Evolutionary conservation across 2,329 filamentous ascomycete species (phyloP).

Genomic region (Cadophora luteo-olivacea): DNA sequence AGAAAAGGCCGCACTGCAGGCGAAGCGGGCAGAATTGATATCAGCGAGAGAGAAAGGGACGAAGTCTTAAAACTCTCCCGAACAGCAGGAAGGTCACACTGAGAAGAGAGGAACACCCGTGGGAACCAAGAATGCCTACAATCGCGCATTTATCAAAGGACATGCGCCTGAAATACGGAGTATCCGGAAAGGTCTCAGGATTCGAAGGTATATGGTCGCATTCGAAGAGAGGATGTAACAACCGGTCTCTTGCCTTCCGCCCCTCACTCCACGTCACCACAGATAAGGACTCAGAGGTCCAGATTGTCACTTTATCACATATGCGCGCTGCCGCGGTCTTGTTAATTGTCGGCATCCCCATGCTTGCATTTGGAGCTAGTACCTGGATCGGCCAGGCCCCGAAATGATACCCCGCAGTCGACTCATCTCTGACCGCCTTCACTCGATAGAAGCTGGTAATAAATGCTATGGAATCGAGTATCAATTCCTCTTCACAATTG

Average conservation of each 20-base stretch:
- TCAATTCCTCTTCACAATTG: neutral
- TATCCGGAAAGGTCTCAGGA: too few relatives aligned
- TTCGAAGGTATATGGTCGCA: too few relatives aligned
- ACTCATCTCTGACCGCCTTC: neutral
- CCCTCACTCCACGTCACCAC: too few relatives aligned
- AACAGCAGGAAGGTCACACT: neutral
- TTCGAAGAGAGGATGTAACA: too few relatives aligned
- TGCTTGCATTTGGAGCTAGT: slow-evolving; percentile 7
- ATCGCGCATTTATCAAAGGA: too few relatives aligned
- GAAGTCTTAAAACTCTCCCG: slow-evolving; percentile 5
- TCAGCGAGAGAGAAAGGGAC: slow-evolving; percentile 12
- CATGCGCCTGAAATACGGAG: too few relatives aligned
- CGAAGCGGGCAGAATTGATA: slow-evolving; percentile 19
- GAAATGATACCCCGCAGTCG: slow-evolving; percentile 15
- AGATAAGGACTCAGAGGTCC: too few relatives aligned
- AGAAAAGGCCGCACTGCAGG: slow-evolving; percentile 21
- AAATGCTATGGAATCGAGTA: neutral
- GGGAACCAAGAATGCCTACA: neutral
- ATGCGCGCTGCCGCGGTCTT: too few relatives aligned
- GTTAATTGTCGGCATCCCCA: neutral
- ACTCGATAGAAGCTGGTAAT: neutral
- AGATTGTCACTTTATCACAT: too few relatives aligned
- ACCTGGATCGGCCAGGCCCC: slow-evolving; percentile 2
- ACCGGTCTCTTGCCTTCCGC: too few relatives aligned
- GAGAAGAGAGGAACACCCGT: neutral